These are phyloP conservation scores for Capronia epimyces DNA, from an alignment of 2,329 filamentous ascomycete genomes.

Conservation along the genomic window DNA sequence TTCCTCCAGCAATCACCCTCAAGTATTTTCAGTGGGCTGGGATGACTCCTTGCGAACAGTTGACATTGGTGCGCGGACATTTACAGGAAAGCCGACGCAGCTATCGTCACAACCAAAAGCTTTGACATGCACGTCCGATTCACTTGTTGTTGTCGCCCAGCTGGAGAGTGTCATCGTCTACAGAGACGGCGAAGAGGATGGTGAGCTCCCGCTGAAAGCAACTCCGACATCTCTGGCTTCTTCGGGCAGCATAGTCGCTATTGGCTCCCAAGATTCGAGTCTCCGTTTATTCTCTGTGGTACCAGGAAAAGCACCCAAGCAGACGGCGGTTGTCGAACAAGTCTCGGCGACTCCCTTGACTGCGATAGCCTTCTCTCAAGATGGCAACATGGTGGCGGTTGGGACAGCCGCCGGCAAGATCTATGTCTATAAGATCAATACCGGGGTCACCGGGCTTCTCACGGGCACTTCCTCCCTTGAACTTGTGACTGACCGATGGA, in stretches of 20 bases:
- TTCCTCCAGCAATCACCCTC: conserved; percentile 38
- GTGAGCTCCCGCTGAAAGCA: conserved; percentile 57
- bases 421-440: conserved; percentile 64
- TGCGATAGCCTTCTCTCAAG: conserved; percentile 72
- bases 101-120: conserved; percentile 77
- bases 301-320: conserved; percentile 50
- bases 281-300: conserved; percentile 66
- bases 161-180: conserved; percentile 55
- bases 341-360: conserved; percentile 69
- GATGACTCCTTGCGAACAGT: conserved; percentile 82
- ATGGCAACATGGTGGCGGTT: conserved; percentile 71
- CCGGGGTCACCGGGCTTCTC: conserved; percentile 42
- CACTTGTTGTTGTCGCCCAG: conserved; percentile 55
- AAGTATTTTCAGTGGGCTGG: conserved; percentile 85
- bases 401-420: conserved; percentile 85
- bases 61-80: conserved; percentile 68
- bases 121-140: conserved; percentile 52
- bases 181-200: conserved; percentile 51
- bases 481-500: conserved; percentile 72
- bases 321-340: conserved; percentile 52
- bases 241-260: conserved; percentile 61
- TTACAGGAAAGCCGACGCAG: conserved; percentile 62
- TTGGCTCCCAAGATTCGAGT: conserved; percentile 68
- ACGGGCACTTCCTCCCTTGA: conserved; percentile 35
- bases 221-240: conserved; percentile 68